Conservation (phyloP, 2,329 filamentous ascomycete species). For the Mycosphaerelloides madeirae region DNA sequence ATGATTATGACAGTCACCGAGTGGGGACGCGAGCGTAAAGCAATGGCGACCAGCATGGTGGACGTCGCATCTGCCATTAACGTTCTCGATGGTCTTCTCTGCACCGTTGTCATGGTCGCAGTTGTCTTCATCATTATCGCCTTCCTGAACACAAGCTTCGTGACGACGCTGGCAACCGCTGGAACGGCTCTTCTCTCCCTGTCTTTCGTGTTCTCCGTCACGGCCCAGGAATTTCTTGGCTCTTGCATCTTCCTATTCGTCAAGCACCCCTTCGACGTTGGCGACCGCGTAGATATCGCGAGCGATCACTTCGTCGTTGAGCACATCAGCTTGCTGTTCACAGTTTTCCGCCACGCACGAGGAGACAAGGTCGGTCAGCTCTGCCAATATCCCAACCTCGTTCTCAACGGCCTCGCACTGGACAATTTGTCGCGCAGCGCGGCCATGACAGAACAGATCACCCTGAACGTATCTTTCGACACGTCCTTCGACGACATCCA, state of each 20-base stretch:
- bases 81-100: slow-evolving; percentile 81
- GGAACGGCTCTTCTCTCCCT: slow-evolving; percentile 88
- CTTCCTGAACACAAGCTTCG: slow-evolving; percentile 82
- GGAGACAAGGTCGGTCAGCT: slow-evolving; percentile 63
- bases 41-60: slow-evolving; percentile 89
- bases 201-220: slow-evolving; percentile 94
- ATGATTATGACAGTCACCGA: slow-evolving; percentile 86
- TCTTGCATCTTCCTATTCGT: slow-evolving; percentile 98
- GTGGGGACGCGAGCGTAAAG: slow-evolving; percentile 78
- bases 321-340: slow-evolving; percentile 89
- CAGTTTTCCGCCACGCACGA: slow-evolving; percentile 78
- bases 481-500: slow-evolving; percentile 88
- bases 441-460: slow-evolving; percentile 82
- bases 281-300: slow-evolving; percentile 80
- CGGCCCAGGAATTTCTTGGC: slow-evolving; percentile 90
- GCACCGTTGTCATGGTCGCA: slow-evolving; percentile 74
- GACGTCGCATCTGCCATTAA: slow-evolving; percentile 93
- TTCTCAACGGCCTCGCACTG: slow-evolving; percentile 88
- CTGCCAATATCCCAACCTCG: slow-evolving; percentile 80
- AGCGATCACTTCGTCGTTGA: slow-evolving; percentile 73
- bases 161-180: slow-evolving; percentile 79
- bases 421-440: slow-evolving; percentile 90
- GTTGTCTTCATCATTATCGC: slow-evolving; percentile 62
- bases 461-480: slow-evolving; percentile 76
- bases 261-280: slow-evolving; percentile 96